Evolutionary conservation across 495 filamentous ascomycete species (phyloP), one percentile per base, ranked within the genome.

Genomic region (Rhizodiscina lignyota): DNA sequence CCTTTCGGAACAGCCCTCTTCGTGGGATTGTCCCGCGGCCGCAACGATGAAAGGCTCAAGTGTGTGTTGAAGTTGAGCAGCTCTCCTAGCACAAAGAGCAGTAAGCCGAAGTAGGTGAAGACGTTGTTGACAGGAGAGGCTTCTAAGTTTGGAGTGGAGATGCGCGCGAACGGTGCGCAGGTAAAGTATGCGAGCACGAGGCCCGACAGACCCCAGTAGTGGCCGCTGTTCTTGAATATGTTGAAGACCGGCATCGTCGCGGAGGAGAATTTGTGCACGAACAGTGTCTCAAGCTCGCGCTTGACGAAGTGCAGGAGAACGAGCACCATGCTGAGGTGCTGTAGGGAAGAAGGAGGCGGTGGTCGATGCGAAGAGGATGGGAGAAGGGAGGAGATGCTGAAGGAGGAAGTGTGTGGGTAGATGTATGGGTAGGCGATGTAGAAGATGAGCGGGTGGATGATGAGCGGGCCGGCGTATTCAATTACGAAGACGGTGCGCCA

Each of bases 401-500:
- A 74, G 59, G 92, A 85, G 61, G 94, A 81, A 47, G 94, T 54
- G 43, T 94, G 73, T n/a, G 89, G 89, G 5, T 87, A 89, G 38
- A 84, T 61, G 58, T 97, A 97, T 63, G n/a, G n/a, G n/a, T n/a
- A n/a, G 18, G 83, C 82, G 34, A 87, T 56, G 41, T 68, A 52
- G 58, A 67, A 74, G 46, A 84, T 62, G 52, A 74, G 63, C 19
- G 72, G 75, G 59, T 93, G 86, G 61, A 94, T 81, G 47, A 94
- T 54, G 43, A 96, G 73, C n/a, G 89, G 89, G 5, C 89, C 89
- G 38, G 84, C 61, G 58, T 97, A 97, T 63, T 97, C 89, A 55
- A 94, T 72, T 39, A 92, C 58, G 62, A 85, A 97, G 49, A 94
- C 91, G 35, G 83, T 86, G 40, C 75, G 78, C 89, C 89, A 97